Percentiles rank a stretch among this genome's conserved stretches.
Evolutionary conservation across 1,284 basidiomycete species (phyloP).

Genomic region (Puccinia novopanici): DNA sequence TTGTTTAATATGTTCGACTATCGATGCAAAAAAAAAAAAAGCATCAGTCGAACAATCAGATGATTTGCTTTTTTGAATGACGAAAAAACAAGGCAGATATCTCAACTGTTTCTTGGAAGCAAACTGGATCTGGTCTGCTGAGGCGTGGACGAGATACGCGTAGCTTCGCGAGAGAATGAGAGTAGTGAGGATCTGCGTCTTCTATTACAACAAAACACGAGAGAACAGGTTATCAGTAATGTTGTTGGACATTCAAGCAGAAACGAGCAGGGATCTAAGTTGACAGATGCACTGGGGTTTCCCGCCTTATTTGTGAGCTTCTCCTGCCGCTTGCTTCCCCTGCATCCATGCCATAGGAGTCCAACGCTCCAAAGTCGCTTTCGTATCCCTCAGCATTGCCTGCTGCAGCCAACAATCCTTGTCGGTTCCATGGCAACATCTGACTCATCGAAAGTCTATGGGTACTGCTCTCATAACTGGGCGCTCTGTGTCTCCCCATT

Average conservation of each 20-base stretch:
- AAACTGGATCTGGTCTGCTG: conserved; percentile 27
- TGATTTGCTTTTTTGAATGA: not conserved
- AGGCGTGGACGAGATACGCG: conserved; percentile 34
- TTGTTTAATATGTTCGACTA: conserved; percentile 3
- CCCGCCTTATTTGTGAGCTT: conserved; percentile 27
- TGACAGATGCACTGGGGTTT: conserved; percentile 46
- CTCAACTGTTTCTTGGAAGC: conserved; percentile 31
- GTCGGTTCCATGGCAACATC: conserved; percentile 42
- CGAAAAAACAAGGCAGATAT: not conserved
- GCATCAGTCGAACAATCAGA: not conserved
- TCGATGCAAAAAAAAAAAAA: not conserved
- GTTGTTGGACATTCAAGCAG: not conserved
- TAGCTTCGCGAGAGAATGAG: conserved; percentile 30
- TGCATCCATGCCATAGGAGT: conserved; percentile 21
- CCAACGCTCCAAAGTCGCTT: conserved; percentile 14
- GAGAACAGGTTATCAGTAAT: not conserved
- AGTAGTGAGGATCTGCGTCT: conserved; percentile 33
- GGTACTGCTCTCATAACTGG: conserved; percentile 38
- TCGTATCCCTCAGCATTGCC: conserved; percentile 7
- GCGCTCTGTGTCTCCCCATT: conserved; percentile 45
- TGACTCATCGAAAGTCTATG: conserved; percentile 9
- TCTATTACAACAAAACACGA: conserved; percentile 1
- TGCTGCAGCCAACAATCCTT: not conserved
- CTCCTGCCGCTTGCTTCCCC: conserved; percentile 18
- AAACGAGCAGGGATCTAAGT: not conserved